A percentile compares a stretch with the other conserved stretches of the same genome.
phyloP scores from a whole-genome alignment of 225 moss, liverwort and hornwort species.

The Pleurozium schreberi region DNA sequence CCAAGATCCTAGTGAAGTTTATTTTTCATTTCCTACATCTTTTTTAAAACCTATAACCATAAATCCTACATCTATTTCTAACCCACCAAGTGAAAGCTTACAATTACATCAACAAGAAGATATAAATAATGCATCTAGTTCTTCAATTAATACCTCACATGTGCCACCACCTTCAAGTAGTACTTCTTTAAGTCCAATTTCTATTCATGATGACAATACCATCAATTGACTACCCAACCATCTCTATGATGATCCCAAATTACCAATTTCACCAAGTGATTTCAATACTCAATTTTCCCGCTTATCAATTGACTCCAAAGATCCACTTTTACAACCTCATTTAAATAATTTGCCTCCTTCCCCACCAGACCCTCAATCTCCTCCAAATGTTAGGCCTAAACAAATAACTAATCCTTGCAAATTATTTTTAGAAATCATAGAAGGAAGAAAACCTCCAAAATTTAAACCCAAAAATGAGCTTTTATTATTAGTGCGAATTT shows the following conservation, averaged over 20 bases:
- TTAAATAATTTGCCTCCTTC: not conserved
- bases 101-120: not conserved
- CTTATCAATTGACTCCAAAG: not conserved
- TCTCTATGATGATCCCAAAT: not conserved
- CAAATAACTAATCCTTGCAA: not conserved
- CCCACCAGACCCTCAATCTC: not conserved
- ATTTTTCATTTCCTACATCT: not conserved
- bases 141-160: too few relatives aligned
- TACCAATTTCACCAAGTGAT: not conserved
- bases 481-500: not conserved
- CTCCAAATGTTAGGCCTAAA: too few relatives aligned
- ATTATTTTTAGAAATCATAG: not conserved
- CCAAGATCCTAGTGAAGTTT: not conserved
- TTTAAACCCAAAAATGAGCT: not conserved
- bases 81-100: not conserved
- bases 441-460: not conserved
- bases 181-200: not conserved
- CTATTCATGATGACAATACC: not conserved
- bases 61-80: not conserved
- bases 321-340: not conserved
- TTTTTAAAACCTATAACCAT: not conserved
- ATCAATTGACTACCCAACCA: not conserved
- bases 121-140: not conserved
- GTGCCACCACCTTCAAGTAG: not conserved
- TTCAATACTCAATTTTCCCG: not conserved